phyloP scores from a whole-genome alignment of 805 yeast species.

The Saccharomycopsis malanga region DNA sequence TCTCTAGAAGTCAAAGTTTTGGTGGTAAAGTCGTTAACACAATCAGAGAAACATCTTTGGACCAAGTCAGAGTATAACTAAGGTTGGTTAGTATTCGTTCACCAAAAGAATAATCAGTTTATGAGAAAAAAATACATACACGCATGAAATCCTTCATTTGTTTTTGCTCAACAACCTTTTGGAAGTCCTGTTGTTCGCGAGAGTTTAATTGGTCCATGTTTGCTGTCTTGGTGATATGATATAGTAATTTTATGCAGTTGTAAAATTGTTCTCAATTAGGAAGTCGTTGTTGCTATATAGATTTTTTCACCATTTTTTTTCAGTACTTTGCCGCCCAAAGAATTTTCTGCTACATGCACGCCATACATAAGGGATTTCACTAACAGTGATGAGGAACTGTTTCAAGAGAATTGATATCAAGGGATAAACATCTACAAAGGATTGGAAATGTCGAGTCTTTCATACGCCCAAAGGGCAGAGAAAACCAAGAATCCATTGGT shows the following conservation, averaged over 20 bases:
- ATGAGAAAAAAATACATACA: conserved; percentile 32
- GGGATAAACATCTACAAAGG: too few species aligned
- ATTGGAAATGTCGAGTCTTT: conserved; percentile 12
- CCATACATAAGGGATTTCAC: too few species aligned
- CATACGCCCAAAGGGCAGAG: conserved; percentile 66
- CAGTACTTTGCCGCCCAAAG: too few species aligned
- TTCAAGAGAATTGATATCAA: not conserved
- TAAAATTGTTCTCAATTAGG: too few species aligned
- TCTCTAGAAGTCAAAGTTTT: conserved; percentile 80
- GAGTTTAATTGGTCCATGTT: conserved; percentile 91
- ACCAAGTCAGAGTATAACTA: conserved; percentile 83
- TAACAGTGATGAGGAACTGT: too few species aligned
- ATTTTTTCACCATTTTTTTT: not conserved
- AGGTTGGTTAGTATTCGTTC: conserved; percentile 4
- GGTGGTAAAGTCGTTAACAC: conserved; percentile 97
- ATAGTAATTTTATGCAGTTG: not conserved
- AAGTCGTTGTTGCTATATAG: too few species aligned
- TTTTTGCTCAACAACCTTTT: conserved; percentile 90
- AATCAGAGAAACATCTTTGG: conserved; percentile 94
- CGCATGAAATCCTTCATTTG: conserved; percentile 99
- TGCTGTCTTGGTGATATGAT: not conserved
- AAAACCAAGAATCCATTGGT: conserved; percentile 77
- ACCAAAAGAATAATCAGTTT: too few species aligned
- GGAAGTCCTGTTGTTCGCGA: conserved; percentile 95
- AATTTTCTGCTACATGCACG: too few species aligned